These are phyloP conservation scores for Phyllostachys edulis DNA, from an alignment of 176 grass and related monocot species.

Conservation along the genomic window DNA sequence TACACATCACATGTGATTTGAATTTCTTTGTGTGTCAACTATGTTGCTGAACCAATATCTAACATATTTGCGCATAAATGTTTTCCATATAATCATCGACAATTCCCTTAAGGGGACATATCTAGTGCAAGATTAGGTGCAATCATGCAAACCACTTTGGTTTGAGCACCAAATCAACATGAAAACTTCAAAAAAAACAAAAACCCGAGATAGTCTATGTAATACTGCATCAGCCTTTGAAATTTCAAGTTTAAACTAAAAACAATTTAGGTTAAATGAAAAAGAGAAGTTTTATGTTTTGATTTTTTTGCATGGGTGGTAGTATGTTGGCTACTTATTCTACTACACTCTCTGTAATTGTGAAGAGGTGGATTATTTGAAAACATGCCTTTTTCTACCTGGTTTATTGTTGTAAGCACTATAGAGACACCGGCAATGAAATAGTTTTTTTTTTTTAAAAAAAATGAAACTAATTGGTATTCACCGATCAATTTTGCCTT, in stretches of 20 bases:
- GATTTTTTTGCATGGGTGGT: background rate
- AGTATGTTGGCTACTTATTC: background rate
- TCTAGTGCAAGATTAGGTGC: background rate
- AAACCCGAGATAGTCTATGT: no score
- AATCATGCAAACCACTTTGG: background rate
- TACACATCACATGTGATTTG: background rate
- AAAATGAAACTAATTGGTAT: background rate
- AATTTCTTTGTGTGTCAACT: background rate
- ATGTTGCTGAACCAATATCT: background rate
- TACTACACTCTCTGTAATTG: background rate
- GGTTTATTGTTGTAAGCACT: background rate
- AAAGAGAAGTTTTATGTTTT: background rate
- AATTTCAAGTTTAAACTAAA: no score
- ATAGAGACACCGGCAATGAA: background rate
- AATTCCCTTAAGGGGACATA: background rate
- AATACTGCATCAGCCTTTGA: no score
- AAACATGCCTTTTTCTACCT: background rate
- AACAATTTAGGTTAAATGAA: background rate
- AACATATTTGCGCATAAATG: background rate
- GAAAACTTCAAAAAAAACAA: background rate
- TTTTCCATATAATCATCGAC: background rate
- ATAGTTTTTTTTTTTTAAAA: background rate
- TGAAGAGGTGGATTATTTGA: background rate
- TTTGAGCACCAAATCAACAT: background rate
- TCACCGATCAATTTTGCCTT: background rate